Evolutionary conservation across 768 basidiomycete genomes (phyloP).

Genomic region (Lentinula sp.): DNA sequence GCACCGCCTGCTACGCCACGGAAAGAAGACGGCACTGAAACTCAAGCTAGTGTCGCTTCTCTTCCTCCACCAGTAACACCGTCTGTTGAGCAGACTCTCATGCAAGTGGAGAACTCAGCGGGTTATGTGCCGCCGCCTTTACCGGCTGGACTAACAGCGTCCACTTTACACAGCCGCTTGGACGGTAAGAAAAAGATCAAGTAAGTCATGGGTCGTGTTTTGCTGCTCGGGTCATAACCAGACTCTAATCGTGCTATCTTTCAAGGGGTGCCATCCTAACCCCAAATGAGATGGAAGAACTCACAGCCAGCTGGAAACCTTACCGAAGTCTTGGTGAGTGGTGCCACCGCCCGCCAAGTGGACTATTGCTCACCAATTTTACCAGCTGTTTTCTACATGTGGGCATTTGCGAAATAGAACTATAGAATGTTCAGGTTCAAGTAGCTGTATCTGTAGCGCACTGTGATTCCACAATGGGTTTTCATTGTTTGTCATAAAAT

Average conservation of each 20-base stretch:
- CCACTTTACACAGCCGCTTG: conserved; percentile 52
- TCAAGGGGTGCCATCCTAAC: conserved; percentile 66
- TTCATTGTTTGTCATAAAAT: too few species aligned
- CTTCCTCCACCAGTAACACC: conserved; percentile 63
- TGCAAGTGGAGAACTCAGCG: conserved; percentile 24
- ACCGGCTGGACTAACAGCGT: conserved; percentile 54
- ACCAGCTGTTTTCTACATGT: conserved; percentile 81
- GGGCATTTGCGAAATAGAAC: conserved; percentile 56
- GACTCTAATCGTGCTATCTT: conserved; percentile 10
- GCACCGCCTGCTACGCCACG: conserved; percentile 24
- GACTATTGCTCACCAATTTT: background rate
- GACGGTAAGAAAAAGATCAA: conserved; percentile 69
- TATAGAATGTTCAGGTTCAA: background rate
- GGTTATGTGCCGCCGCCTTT: conserved; percentile 29
- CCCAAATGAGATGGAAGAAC: conserved; percentile 73
- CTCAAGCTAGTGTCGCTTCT: conserved; percentile 22
- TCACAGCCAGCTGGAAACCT: conserved; percentile 75
- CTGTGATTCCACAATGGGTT: background rate
- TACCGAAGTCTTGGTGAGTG: conserved; percentile 72
- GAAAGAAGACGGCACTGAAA: conserved; percentile 13
- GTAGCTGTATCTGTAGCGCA: background rate
- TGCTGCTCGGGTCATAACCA: background rate
- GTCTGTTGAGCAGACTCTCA: conserved; percentile 52
- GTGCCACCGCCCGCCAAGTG: background rate
- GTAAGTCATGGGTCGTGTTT: conserved; percentile 30